These are phyloP conservation scores for Waltergamsia citrina DNA, from an alignment of 2,329 filamentous ascomycete species.

Conservation along the genomic window DNA sequence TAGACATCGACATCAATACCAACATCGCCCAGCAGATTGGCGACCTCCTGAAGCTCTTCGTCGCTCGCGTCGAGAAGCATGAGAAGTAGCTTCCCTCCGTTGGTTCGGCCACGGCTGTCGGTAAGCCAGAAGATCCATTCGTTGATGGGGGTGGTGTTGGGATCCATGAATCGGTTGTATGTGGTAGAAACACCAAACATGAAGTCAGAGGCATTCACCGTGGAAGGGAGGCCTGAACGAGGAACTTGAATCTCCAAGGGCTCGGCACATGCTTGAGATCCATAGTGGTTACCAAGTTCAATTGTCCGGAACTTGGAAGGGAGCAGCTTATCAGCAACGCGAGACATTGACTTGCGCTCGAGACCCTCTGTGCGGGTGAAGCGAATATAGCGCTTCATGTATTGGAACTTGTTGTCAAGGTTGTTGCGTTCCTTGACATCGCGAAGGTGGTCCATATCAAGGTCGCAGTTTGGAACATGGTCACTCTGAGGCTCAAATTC, in stretches of 20 bases:
- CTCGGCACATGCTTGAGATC: slow-evolving; percentile 31
- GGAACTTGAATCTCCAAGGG: slow-evolving; percentile 42
- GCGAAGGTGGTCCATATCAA: slow-evolving; percentile 35
- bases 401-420: slow-evolving; percentile 41
- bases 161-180: slow-evolving; percentile 42
- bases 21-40: slow-evolving; percentile 31
- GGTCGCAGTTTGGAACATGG: slow-evolving; percentile 36
- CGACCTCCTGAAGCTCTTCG: slow-evolving; percentile 38
- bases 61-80: slow-evolving; percentile 43
- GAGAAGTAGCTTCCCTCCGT: slow-evolving; percentile 46
- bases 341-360: slow-evolving; percentile 40
- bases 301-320: slow-evolving; percentile 37
- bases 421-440: slow-evolving; percentile 34
- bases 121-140: slow-evolving; percentile 54
- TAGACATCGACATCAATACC: slow-evolving; percentile 50
- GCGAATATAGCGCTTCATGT: slow-evolving; percentile 45
- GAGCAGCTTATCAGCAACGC: slow-evolving; percentile 36
- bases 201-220: slow-evolving; percentile 45
- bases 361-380: slow-evolving; percentile 37
- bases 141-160: slow-evolving; percentile 40
- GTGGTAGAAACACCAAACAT: slow-evolving; percentile 52
- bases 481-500: slow-evolving; percentile 9
- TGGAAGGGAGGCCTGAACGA: slow-evolving; percentile 36
- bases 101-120: slow-evolving; percentile 42
- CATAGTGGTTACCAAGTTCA: slow-evolving; percentile 32